Conservation (phyloP, 2,329 filamentous ascomycete species). For the Pseudopithomyces maydicus region DNA sequence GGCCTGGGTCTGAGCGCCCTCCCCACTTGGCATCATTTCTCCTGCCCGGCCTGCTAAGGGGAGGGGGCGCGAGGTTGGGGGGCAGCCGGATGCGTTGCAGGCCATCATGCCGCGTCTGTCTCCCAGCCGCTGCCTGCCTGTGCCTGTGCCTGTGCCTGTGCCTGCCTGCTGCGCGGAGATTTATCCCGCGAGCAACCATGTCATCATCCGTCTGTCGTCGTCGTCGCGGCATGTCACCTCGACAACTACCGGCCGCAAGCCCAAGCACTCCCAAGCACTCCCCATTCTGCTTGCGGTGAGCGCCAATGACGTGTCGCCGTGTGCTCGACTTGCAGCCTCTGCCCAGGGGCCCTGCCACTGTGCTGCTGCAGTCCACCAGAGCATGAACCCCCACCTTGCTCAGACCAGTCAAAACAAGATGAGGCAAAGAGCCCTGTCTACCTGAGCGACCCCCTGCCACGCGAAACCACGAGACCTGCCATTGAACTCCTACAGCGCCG, state of each 20-base stretch:
- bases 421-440: conserved; percentile 10
- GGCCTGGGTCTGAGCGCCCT: neutral
- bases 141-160: too few relatives aligned
- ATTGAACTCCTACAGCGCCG: conserved; percentile 2
- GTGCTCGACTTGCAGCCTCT: conserved; percentile 15
- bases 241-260: too few relatives aligned
- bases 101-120: conserved; percentile 22
- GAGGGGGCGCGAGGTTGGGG: too few relatives aligned
- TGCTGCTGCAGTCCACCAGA: neutral
- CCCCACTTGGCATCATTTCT: conserved; percentile 8
- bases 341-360: conserved; percentile 11
- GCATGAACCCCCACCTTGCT: conserved; percentile 5
- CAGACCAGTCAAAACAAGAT: conserved; percentile 12
- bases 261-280: too few relatives aligned
- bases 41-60: conserved; percentile 6
- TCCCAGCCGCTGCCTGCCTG: conserved; percentile 11
- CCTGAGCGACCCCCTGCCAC: conserved; percentile 13
- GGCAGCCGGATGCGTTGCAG: conserved; percentile 7
- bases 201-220: neutral
- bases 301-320: conserved; percentile 18
- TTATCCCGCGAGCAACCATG: neutral
- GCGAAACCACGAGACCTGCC: conserved; percentile 6
- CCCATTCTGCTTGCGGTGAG: conserved; percentile 1
- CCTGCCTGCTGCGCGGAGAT: conserved; percentile 3
- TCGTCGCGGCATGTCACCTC: neutral